These are phyloP conservation scores for Candida xiaguanensis DNA, from an alignment of 805 yeast species.

Conservation along the genomic window DNA sequence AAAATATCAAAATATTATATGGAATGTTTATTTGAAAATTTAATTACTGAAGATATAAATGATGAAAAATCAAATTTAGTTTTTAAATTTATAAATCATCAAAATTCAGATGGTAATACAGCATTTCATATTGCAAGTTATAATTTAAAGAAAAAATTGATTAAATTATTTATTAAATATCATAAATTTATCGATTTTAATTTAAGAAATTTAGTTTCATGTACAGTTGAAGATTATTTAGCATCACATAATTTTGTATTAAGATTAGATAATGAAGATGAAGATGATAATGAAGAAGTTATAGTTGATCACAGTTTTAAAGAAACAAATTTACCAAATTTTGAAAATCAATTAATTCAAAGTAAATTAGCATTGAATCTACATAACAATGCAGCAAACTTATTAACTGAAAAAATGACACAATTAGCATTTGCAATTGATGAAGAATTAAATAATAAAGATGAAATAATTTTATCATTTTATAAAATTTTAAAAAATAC, in stretches of 20 bases:
- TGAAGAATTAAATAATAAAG: constrained; percentile 34
- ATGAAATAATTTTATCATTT: constrained; percentile 26
- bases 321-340: constrained; percentile 21
- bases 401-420: constrained; percentile 35
- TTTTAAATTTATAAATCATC: constrained; percentile 67
- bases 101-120: constrained; percentile 92
- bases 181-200: constrained; percentile 65
- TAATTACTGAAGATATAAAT: constrained; percentile 16
- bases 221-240: constrained; percentile 42
- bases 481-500: constrained; percentile 22
- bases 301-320: constrained; percentile 1
- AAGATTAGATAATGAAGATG: constrained; percentile 17
- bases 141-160: constrained; percentile 67
- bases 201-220: constrained; percentile 40
- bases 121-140: constrained; percentile 88
- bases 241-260: constrained; percentile 28
- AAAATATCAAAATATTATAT: constrained; percentile 36
- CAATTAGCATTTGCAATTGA: constrained; percentile 36
- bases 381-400: constrained; percentile 29
- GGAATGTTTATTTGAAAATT: constrained; percentile 32
- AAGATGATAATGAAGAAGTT: constrained; percentile 6
- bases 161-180: constrained; percentile 76
- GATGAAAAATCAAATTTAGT: constrained; percentile 28
- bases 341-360: constrained; percentile 34
- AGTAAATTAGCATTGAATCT: constrained; percentile 32